Evolutionary conservation across 2,329 filamentous ascomycete species (phyloP).

Genomic region (Parastagonospora avenae): DNA sequence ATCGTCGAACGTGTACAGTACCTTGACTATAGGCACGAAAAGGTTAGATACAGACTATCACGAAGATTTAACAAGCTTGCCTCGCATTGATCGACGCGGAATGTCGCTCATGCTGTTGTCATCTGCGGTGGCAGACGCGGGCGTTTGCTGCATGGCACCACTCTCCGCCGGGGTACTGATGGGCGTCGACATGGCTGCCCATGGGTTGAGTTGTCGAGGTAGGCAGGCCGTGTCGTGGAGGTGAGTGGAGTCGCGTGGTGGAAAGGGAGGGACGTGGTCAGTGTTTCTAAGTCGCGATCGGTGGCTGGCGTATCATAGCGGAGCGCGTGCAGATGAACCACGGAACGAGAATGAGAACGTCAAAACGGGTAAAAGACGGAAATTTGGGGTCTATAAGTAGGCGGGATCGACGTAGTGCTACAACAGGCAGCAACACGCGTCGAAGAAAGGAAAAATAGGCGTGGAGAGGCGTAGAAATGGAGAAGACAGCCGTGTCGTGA

Average conservation of each 20-base stretch:
- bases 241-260: slow-evolving; percentile 18
- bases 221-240: slow-evolving; percentile 24
- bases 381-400: slow-evolving; percentile 3
- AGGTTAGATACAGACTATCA: slow-evolving; percentile 21
- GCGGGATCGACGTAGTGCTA: neutral
- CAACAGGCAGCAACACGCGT: slow-evolving; percentile 24
- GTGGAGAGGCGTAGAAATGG: slow-evolving; percentile 8
- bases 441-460: slow-evolving; percentile 13
- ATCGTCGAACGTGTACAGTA: slow-evolving; percentile 94
- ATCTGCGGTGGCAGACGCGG: slow-evolving; percentile 25
- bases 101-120: slow-evolving; percentile 39
- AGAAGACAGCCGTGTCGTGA: slow-evolving; percentile 17
- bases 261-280: slow-evolving; percentile 33
- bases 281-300: slow-evolving; percentile 33
- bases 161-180: slow-evolving; percentile 25
- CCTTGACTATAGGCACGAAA: slow-evolving; percentile 71
- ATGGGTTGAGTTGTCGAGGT: slow-evolving; percentile 7
- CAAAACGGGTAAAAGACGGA: slow-evolving; percentile 13
- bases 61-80: slow-evolving; percentile 34
- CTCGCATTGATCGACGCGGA: slow-evolving; percentile 54
- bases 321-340: slow-evolving; percentile 35
- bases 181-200: slow-evolving; percentile 43
- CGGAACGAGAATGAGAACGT: slow-evolving; percentile 14
- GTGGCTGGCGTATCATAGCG: slow-evolving; percentile 47
- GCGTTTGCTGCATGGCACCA: slow-evolving; percentile 27